Evolutionary conservation across 257 asterid species (phyloP), one percentile per base, ranked within the genome.

Genomic region (Parsonsia alboflavescens): DNA sequence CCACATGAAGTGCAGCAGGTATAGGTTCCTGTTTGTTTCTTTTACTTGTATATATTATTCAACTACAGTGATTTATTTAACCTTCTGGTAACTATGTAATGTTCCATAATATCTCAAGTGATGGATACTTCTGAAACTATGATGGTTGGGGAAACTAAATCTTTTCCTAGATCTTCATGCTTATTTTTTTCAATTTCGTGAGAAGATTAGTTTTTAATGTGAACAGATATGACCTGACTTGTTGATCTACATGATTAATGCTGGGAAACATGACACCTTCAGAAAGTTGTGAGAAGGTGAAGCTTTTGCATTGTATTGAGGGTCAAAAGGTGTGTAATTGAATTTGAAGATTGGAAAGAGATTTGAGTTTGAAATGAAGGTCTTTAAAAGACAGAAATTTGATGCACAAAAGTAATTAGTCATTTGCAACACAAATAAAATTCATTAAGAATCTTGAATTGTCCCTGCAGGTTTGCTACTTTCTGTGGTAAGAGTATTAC

Each of bases 1-100:
- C 99, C 99, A 6, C 99, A 95, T 78, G 99, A 92, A 74, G 97
- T 88, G 84, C 99, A 95, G 81, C 99, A 78, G 89, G 99, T 95
- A 78, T 61, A 24, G 78, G 53, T 24, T 49, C 22, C 39, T 36
- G n/a, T 63, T n/a, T 65, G 54, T 19, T 71, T 78, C 45, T 68
- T 77, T 52, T 33, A 53, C 7, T 49, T 12, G 26, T 46, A 44
- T 50, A 54, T 36, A 22, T n/a, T 7, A 30, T 67, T 49, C 54
- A 68, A 56, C 44, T 54, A 45, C 1, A 0, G 24, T 71, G 17
- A 6, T 49, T 22, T 5, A 53, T 4, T 39, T 64, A 36, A 46
- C 22, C 39, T 67, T 28, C 9, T 10, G 7, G 48, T 58, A n/a
- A 41, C 33, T 59, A 24, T 46, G 49, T 46, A 61, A n/a, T 36